These are phyloP conservation scores for Trametes elegans DNA, from an alignment of 768 basidiomycete genomes.

Conservation along the genomic window DNA sequence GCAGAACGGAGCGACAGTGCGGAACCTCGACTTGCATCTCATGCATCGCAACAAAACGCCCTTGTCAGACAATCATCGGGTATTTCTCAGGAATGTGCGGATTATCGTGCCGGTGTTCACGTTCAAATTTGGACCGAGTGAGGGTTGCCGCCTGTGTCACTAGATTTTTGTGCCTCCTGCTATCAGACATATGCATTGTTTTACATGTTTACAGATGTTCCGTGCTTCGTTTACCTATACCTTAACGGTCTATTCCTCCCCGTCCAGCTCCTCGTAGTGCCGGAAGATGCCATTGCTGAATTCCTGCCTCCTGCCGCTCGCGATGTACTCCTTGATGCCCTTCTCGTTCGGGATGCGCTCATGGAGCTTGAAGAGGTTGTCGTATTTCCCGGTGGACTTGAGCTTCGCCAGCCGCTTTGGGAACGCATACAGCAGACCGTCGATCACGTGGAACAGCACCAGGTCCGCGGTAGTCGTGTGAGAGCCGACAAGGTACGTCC, in stretches of 20 bases:
- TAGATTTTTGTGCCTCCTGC: no score
- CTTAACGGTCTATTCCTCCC: conserved; percentile 24
- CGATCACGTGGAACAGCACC: conserved; percentile 38
- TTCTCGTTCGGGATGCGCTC: conserved; percentile 33
- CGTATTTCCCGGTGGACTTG: conserved; percentile 25
- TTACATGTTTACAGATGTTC: no score
- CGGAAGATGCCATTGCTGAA: conserved; percentile 37
- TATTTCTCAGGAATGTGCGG: not conserved
- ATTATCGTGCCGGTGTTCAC: not conserved
- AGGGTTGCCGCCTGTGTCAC: not conserved
- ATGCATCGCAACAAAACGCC: not conserved
- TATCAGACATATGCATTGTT: no score
- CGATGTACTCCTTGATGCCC: conserved; percentile 35
- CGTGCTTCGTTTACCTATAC: no score
- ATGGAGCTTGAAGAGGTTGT: conserved; percentile 32
- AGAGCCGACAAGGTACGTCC: conserved; percentile 31
- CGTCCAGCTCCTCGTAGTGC: conserved; percentile 39
- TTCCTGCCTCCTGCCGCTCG: conserved; percentile 30
- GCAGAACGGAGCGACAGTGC: not conserved
- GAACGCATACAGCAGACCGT: conserved; percentile 36
- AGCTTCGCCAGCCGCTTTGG: conserved; percentile 33
- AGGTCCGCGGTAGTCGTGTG: conserved; percentile 42
- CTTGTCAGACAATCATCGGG: not conserved
- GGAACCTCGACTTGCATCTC: not conserved
- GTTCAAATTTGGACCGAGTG: not conserved